Base-by-base conservation (phyloP, 2,329 filamentous ascomycete species). In the Alternaria burnsii region DNA sequence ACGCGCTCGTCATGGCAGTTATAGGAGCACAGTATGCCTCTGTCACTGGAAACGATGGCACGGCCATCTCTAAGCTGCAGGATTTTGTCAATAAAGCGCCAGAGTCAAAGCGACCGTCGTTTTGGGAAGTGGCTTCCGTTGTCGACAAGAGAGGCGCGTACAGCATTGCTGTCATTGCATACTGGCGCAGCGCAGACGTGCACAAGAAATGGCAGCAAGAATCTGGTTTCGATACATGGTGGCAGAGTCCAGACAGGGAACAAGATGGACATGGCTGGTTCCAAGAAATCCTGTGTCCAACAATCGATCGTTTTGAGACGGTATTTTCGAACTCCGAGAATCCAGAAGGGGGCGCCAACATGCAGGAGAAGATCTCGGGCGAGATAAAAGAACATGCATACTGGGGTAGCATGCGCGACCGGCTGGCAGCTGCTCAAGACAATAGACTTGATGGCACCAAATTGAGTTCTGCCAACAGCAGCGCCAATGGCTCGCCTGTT, bases 361-460 rank as follows among this genome's bases (percentile, higher is more conserved):
- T 83, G 80, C 65, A 77, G 5, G 73, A 77, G 5, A 60, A 61
- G 3, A 69, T 81, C 5, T 79, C 75, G 18, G 79, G 78, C 0
- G 71, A 74, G 30, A 70, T 84, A 16, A 64, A 73, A 38, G 79
- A 83, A 66, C 82, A 83, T 62, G 79, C 74, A 1, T 83, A 83
- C 63, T 83, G 80, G 80, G 82, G 81, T 2, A 81, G 79, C 63
- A 82, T 82, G 80, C 75, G 81, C 14, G 81, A 83, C 61, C 76
- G 82, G 5, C 58, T 83, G 14, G 72, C 81, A 3, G 67, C 69
- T 3, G 70, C 77, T 6, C 81, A 83, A 63, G 76, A 70, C 24
- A 76, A 81, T 63, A 55, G 59, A 4, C 63, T 83, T 2, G 52
- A 64, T 0, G 78, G 77, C 1, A 68, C 74, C 14, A 32, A 24